Evolutionary conservation across 805 yeast species (phyloP).

Genomic region (Metschnikowia gelsemii): DNA sequence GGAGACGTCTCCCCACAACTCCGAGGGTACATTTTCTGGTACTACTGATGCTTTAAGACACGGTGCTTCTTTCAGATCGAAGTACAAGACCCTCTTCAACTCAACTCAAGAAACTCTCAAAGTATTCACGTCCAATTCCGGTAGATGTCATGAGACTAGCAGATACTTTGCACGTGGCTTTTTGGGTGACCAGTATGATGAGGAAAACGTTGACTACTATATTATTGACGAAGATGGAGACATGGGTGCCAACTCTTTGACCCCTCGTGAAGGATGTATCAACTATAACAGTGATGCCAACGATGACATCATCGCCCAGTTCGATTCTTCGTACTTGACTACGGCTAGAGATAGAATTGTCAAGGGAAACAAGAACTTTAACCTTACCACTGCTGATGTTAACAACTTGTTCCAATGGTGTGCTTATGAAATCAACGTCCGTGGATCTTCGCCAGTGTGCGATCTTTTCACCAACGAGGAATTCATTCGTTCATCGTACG

Average conservation of each 20-base stretch:
- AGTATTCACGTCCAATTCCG: constrained; percentile 54
- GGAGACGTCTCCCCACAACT: constrained; percentile 49
- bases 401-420: constrained; percentile 57
- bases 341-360: constrained; percentile 59
- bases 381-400: constrained; percentile 54
- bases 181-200: constrained; percentile 42
- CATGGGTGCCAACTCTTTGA: constrained; percentile 59
- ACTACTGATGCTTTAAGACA: constrained; percentile 46
- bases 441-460: constrained; percentile 68
- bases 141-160: constrained; percentile 57
- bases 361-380: constrained; percentile 50
- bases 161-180: constrained; percentile 59
- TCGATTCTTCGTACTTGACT: constrained; percentile 45
- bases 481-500: constrained; percentile 60
- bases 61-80: constrained; percentile 49
- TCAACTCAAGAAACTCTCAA: constrained; percentile 35
- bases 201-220: constrained; percentile 33
- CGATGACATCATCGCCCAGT: constrained; percentile 25
- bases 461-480: constrained; percentile 66
- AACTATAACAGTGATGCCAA: constrained; percentile 36
- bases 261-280: constrained; percentile 50
- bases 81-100: constrained; percentile 49
- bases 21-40: constrained; percentile 51
- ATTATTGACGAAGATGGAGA: constrained; percentile 46
- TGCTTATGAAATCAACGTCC: constrained; percentile 71